These are phyloP conservation scores for Populus hybrid DNA, from an alignment of 441 rosid genomes.

Conservation along the genomic window DNA sequence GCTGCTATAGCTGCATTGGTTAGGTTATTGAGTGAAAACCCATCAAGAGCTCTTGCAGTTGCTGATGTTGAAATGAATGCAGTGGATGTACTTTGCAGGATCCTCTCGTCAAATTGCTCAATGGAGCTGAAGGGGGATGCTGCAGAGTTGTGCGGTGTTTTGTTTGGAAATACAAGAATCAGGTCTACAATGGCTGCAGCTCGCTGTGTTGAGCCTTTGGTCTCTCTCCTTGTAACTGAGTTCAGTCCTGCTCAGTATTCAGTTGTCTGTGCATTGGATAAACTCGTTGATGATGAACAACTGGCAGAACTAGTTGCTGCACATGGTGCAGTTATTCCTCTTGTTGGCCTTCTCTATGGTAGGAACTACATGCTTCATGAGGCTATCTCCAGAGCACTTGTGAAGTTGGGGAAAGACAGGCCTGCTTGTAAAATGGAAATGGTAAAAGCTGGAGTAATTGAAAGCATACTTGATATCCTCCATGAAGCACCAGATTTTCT, in stretches of 20 bases:
- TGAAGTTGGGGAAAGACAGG: constrained; percentile 98
- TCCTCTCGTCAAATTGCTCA: constrained; percentile 91
- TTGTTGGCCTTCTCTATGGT: constrained; percentile 97
- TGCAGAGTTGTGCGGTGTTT: constrained; percentile 97
- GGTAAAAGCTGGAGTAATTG: constrained; percentile 99
- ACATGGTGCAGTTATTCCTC: constrained; percentile 98
- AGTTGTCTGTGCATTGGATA: constrained; percentile 92
- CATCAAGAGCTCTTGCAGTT: constrained; percentile 92
- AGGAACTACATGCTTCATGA: constrained; percentile 92
- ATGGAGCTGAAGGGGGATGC: constrained; percentile 99
- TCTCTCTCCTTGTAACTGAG: constrained; percentile 91
- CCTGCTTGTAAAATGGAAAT: constrained; percentile 98
- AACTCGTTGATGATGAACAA: constrained; percentile 98
- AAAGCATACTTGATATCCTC: constrained; percentile 87
- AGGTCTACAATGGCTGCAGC: constrained; percentile 99
- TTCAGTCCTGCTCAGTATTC: constrained; percentile 95
- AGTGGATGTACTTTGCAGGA: constrained; percentile 97
- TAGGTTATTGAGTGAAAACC: constrained; percentile 93
- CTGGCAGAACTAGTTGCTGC: constrained; percentile 99
- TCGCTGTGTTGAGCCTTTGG: constrained; percentile 98
- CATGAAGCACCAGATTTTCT: constrained; percentile 98
- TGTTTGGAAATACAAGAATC: constrained; percentile 89
- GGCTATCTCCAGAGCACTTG: constrained; percentile 96
- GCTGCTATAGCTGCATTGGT: constrained; percentile 99
- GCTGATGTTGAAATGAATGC: constrained; percentile 99